These are phyloP conservation scores for Aspergillus quadrilineatus DNA, from an alignment of 2,329 filamentous ascomycete species.

Conservation along the genomic window DNA sequence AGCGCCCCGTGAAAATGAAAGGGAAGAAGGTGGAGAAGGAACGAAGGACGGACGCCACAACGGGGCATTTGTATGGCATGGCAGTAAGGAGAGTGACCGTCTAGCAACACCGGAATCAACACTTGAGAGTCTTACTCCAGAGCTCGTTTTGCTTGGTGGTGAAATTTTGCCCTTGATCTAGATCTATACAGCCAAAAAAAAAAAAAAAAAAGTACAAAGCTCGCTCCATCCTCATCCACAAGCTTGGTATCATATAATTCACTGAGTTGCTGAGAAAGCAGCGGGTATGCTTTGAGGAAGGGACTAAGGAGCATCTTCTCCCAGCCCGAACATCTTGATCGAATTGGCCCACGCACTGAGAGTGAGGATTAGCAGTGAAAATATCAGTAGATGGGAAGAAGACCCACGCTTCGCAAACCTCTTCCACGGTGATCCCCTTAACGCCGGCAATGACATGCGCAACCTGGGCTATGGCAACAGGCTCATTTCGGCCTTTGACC, in stretches of 20 bases:
- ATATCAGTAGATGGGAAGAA: background rate
- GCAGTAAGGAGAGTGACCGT: background rate
- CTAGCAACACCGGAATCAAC: background rate
- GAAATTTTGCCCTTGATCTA: background rate
- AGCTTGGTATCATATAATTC: background rate
- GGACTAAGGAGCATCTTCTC: conserved; percentile 38
- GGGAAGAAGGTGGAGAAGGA: background rate
- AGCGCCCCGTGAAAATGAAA: background rate
- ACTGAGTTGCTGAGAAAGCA: background rate
- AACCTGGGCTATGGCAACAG: conserved; percentile 79
- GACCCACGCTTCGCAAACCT: conserved; percentile 75
- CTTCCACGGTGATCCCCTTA: conserved; percentile 74
- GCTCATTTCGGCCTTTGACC: conserved; percentile 95
- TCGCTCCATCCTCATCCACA: background rate
- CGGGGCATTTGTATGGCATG: background rate
- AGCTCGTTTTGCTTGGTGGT: background rate
- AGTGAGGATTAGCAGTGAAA: conserved; percentile 22
- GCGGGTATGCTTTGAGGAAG: background rate
- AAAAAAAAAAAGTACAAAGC: background rate
- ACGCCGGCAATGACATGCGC: conserved; percentile 86
- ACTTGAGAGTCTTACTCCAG: background rate
- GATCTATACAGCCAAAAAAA: conserved; percentile 2
- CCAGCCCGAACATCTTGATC: conserved; percentile 72
- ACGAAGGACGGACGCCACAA: background rate
- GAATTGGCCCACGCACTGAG: conserved; percentile 75